These are phyloP conservation scores for Syzygium oleosum DNA, from an alignment of 345 rosid genomes.

Conservation along the genomic window DNA sequence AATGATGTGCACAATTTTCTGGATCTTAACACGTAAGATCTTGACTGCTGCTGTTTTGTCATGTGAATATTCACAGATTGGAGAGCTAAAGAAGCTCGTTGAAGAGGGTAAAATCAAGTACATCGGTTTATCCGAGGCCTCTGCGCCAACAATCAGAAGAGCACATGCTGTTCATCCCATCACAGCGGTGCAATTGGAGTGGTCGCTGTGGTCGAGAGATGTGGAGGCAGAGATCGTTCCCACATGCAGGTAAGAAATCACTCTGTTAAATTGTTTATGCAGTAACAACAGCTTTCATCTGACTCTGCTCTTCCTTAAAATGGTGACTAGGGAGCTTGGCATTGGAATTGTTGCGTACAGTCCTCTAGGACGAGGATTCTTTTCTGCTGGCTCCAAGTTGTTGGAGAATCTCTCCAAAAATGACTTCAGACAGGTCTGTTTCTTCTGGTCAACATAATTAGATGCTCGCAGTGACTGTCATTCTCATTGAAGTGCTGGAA, in stretches of 20 bases:
- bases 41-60: neutral
- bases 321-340: slow-evolving; percentile 52
- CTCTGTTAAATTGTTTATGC: neutral
- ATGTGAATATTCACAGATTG: slow-evolving; percentile 15
- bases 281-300: neutral
- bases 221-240: slow-evolving; percentile 64
- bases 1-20: neutral
- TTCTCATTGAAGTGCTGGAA: neutral
- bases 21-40: neutral
- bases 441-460: neutral
- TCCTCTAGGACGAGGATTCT: slow-evolving; percentile 64
- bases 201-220: slow-evolving; percentile 87
- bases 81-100: slow-evolving; percentile 63
- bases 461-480: neutral
- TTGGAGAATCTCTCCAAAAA: slow-evolving; percentile 26
- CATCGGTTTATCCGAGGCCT: slow-evolving; percentile 69
- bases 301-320: neutral
- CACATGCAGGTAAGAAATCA: slow-evolving; percentile 12
- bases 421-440: slow-evolving; percentile 43
- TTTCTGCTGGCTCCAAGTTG: slow-evolving; percentile 53
- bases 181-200: slow-evolving; percentile 65
- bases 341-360: slow-evolving; percentile 71
- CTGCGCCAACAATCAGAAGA: slow-evolving; percentile 73
- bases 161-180: slow-evolving; percentile 83
- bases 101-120: slow-evolving; percentile 76